These are phyloP conservation scores for Candida maris DNA, from an alignment of 805 yeast genomes.

Conservation along the genomic window DNA sequence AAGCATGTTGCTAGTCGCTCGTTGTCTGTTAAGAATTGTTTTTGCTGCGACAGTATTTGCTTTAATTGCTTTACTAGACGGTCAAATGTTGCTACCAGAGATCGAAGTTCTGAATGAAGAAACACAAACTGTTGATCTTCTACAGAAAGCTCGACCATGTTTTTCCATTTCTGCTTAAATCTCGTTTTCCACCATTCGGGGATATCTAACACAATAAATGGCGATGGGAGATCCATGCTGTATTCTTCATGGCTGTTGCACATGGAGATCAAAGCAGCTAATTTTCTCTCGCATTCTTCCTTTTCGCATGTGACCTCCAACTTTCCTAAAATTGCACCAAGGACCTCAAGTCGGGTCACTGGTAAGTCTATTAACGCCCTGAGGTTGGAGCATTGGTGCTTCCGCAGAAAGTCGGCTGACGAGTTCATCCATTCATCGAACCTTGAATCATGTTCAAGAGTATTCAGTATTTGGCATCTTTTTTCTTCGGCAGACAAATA, in stretches of 20 bases:
- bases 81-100: conserved; percentile 5
- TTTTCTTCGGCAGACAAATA: conserved; percentile 10
- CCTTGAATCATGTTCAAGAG: conserved; percentile 4
- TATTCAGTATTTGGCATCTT: conserved; percentile 7
- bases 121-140: conserved; percentile 20
- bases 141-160: conserved; percentile 10
- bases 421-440: conserved; percentile 15
- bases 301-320: conserved; percentile 3
- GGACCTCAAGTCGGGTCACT: conserved; percentile 2
- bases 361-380: conserved; percentile 10
- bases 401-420: conserved; percentile 3
- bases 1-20: conserved; percentile 12
- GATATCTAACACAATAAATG: conserved; percentile 15
- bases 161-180: conserved; percentile 22
- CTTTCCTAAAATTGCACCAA: conserved; percentile 3
- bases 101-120: conserved; percentile 15
- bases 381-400: conserved; percentile 1
- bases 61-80: conserved; percentile 8
- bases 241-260: background rate
- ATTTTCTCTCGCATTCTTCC: conserved; percentile 3
- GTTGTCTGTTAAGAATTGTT: conserved; percentile 9
- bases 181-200: conserved; percentile 21
- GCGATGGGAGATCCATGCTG: conserved; percentile 6
- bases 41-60: conserved; percentile 12
- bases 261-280: conserved; percentile 1